Conservation (phyloP, 495 filamentous ascomycete genomes). For the Wilcoxina mikolae region DNA sequence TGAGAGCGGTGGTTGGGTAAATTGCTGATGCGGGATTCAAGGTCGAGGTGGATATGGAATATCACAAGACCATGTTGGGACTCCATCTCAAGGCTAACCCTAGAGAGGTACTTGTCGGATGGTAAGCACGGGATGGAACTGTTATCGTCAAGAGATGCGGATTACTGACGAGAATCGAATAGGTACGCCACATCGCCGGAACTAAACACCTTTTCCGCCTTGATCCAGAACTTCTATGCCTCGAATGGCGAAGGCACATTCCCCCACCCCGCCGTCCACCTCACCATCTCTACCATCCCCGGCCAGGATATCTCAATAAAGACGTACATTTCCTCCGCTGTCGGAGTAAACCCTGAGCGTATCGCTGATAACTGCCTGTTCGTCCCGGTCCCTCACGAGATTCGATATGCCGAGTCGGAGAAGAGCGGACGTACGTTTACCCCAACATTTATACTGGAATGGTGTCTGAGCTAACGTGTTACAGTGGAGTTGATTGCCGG, state of each 20-base stretch:
- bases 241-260: conserved; percentile 91
- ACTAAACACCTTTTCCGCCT: conserved; percentile 91
- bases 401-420: conserved; percentile 79
- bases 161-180: background rate
- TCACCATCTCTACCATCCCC: conserved; percentile 79
- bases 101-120: conserved; percentile 83
- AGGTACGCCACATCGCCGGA: conserved; percentile 82
- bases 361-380: conserved; percentile 90
- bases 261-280: conserved; percentile 87
- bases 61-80: conserved; percentile 95
- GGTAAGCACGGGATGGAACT: conserved; percentile 32
- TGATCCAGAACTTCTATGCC: conserved; percentile 99
- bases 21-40: conserved; percentile 5
- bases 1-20: background rate
- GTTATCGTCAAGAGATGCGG: background rate
- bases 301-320: conserved; percentile 70
- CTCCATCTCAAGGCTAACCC: conserved; percentile 89
- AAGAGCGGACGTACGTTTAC: conserved; percentile 47
- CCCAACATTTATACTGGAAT: background rate
- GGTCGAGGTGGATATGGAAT: conserved; percentile 98
- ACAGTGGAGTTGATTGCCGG: conserved; percentile 60
- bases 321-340: conserved; percentile 86
- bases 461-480: background rate
- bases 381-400: conserved; percentile 87
- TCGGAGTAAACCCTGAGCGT: conserved; percentile 86